Evolutionary conservation across 768 basidiomycete genomes (phyloP), one percentile per base, ranked within the genome.

Genomic region (Cystofilobasidium bisporidii): DNA sequence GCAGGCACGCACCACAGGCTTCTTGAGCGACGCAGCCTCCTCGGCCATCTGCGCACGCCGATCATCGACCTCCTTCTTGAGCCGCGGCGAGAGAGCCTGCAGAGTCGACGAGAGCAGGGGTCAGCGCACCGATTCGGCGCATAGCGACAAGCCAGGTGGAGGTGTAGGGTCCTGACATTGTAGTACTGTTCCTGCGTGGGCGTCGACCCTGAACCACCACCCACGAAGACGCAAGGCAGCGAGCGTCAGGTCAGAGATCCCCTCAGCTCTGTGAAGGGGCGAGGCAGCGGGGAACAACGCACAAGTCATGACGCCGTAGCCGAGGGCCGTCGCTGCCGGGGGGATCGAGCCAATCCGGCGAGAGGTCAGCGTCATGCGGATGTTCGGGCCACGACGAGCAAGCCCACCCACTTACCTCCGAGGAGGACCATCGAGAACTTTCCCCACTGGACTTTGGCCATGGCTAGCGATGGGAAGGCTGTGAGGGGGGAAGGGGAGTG

Each of bases 41-140:
- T 63, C 67, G 1, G 38, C 55, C 24, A 58, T 20, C 41, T 32
- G 26, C 38, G 26, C 28, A 0, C 61, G 41, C 17, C 62, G 61
- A 14, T 61, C 67, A 47, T 68, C 67, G 6, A 68, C 67, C 24
- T 59, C 56, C 47, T 63, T 22, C 47, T 68, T 56, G 20, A 68
- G 57, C 22, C 61, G 55, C 20, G 67, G 67, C 11, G 67, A 61
- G 3, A 68, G 57, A 2, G 40, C 50, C 61, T 68, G 10, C 5
- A 30, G 18, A 24, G 20, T 38, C 3, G 2, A 26, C 3, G 14
- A 33, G n/a, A 59, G 28, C 0, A 12, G 26, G 24, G 20, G 12
- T 43, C 24, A 26, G 53, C 12, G 11, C 3, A 33, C 20, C 2
- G 14, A 10, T 11, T 20, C 38, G n/a, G 18, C 4, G 53, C 6